Evolutionary conservation across 768 basidiomycete species (phyloP).

Genomic region (Erythrobasidium yunnanense): DNA sequence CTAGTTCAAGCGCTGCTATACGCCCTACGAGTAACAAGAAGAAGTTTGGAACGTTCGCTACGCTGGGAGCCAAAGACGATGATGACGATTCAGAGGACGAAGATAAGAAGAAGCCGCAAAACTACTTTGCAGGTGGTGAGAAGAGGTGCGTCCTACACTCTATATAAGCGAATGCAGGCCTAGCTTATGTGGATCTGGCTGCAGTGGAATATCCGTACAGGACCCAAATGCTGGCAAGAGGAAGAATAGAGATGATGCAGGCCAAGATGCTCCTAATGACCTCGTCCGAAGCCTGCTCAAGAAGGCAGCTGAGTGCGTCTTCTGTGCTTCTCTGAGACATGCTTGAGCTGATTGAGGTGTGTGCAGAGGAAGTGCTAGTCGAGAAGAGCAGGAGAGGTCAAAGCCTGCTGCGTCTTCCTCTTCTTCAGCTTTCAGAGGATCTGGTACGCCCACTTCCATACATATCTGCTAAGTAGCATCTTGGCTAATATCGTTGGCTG

Average conservation of each 20-base stretch:
- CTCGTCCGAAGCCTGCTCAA: slow-evolving; percentile 54
- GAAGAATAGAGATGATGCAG: slow-evolving; percentile 49
- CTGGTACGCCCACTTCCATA: slow-evolving; percentile 36
- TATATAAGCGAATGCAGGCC: background rate
- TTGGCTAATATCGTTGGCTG: too few relatives aligned
- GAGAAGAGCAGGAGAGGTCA: background rate
- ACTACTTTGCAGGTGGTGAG: slow-evolving; percentile 90
- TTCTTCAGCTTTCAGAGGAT: slow-evolving; percentile 19
- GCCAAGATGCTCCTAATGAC: slow-evolving; percentile 47
- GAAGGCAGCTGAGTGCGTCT: slow-evolving; percentile 67
- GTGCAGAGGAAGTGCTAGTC: slow-evolving; percentile 20
- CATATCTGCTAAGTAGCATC: slow-evolving; percentile 29
- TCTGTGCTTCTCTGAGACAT: background rate
- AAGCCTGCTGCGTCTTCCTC: slow-evolving; percentile 13
- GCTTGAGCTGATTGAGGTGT: background rate
- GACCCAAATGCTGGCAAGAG: slow-evolving; percentile 54
- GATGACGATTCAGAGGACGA: slow-evolving; percentile 41
- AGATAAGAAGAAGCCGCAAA: slow-evolving; percentile 46
- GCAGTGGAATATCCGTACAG: slow-evolving; percentile 64
- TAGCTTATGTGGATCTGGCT: background rate
- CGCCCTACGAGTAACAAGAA: background rate
- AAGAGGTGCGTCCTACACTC: slow-evolving; percentile 52
- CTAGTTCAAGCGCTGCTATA: background rate
- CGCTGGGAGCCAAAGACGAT: slow-evolving; percentile 43
- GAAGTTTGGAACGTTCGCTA: slow-evolving; percentile 48